Percentiles rank a stretch among this genome's conserved stretches.
Conservation (phyloP, 176 grass and related monocot species). For the Raddia distichophylla region DNA sequence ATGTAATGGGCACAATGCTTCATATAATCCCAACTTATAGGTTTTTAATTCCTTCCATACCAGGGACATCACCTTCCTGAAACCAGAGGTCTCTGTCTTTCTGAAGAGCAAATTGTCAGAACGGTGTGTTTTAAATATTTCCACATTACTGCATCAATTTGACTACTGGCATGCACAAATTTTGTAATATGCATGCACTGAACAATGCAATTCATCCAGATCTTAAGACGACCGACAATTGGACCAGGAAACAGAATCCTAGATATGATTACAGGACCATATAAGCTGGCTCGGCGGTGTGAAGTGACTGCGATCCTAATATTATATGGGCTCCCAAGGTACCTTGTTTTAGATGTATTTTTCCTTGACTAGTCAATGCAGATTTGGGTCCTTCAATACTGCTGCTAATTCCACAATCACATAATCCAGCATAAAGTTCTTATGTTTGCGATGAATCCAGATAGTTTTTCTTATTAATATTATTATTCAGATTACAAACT, state of each 20-base stretch:
- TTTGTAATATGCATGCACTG: conserved; percentile 25
- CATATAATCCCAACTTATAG: not conserved
- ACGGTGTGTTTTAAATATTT: conserved; percentile 58
- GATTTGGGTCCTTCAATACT: conserved; percentile 12
- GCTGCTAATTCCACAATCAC: not conserved
- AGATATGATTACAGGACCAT: conserved; percentile 68
- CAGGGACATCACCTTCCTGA: conserved; percentile 90
- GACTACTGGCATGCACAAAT: not conserved
- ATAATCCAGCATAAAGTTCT: conserved; percentile 16
- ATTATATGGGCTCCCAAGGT: conserved; percentile 87
- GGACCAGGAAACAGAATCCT: conserved; percentile 83
- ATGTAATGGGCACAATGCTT: conserved; percentile 34
- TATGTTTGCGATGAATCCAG: conserved; percentile 1
- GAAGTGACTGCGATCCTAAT: conserved; percentile 94
- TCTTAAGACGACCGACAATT: conserved; percentile 69
- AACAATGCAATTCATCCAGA: conserved; percentile 50
- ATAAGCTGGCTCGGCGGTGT: conserved; percentile 63
- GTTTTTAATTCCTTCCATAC: conserved; percentile 27
- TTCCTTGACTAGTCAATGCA: not conserved
- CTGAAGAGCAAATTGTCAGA: conserved; percentile 94
- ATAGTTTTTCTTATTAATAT: conserved; percentile 14
- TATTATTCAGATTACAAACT: conserved; percentile 62
- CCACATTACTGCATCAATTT: conserved; percentile 19
- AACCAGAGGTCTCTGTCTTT: conserved; percentile 96
- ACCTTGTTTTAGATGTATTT: conserved; percentile 39